Evolutionary conservation across 148 eudicot species (phyloP).

Genomic region (Chenopodium album): DNA sequence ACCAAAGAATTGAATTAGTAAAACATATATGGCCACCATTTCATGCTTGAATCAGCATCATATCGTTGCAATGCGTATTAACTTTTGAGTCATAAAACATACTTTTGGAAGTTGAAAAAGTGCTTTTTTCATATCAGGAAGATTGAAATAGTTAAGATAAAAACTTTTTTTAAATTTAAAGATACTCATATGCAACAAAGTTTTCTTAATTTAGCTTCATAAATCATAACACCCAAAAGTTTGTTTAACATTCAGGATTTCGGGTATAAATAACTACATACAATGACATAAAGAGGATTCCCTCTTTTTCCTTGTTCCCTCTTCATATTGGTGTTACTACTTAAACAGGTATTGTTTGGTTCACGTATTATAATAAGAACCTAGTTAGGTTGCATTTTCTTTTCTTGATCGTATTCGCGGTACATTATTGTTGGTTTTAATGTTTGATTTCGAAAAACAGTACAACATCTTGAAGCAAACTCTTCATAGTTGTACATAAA

Average conservation of each 20-base stretch:
- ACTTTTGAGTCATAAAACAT: slow-evolving; percentile 3
- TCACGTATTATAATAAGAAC: neutral
- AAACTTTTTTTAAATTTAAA: neutral
- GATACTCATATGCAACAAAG: neutral
- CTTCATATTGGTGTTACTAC: neutral
- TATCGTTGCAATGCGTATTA: neutral
- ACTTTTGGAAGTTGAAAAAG: neutral
- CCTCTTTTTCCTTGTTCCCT: neutral
- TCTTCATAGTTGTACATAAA: slow-evolving; percentile 23
- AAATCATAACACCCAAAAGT: neutral
- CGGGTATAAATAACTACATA: neutral
- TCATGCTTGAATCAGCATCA: neutral
- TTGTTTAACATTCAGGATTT: neutral
- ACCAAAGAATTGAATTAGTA: neutral
- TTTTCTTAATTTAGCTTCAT: neutral
- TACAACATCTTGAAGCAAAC: slow-evolving; percentile 10
- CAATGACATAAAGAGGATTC: neutral
- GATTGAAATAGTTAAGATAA: neutral
- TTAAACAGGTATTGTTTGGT: no score
- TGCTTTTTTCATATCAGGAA: neutral
- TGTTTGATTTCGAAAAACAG: neutral
- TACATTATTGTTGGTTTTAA: neutral
- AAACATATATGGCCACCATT: neutral
- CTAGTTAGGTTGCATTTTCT: neutral
- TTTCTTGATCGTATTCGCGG: neutral